Base-by-base conservation (phyloP, 176 grass and related monocot genomes). In the Eremochloa ophiuroides region DNA sequence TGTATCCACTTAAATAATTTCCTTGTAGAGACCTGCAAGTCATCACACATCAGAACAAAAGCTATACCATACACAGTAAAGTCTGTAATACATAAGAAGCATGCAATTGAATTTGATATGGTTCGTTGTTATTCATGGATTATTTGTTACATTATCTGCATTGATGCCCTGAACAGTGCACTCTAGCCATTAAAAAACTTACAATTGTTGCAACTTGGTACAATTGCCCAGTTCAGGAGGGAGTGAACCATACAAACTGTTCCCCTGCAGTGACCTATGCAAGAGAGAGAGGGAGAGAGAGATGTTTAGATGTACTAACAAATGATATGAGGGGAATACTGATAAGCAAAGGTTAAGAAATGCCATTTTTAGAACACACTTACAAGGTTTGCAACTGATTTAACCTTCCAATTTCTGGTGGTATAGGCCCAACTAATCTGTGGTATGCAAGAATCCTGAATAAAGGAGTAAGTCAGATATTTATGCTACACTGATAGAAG, bases 161-260 rank as follows among this genome's bases (percentile, higher is more conserved):
- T 43, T 38, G 20, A 72, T 80, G 6, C 10, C 7, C 23, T 79
- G 64, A 34, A 53, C 64, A 78, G 59, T 60, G 10, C 34, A 63
- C n/a, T 34, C 4, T 51, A 78, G 43, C 47, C 35, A 80, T 37
- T 27, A 38, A 42, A 77, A 67, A 64, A 90, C 91, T 91, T 88
- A 99, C 97, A 99, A 47, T 84, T 85, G 82, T 80, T 96, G 87
- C 77, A 99, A 80, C 71, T 89, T 60, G 27, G 89, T 92, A 88
- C 97, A 99, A 38, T 99, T 99, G 67, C 93, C 97, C 28, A 99
- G 64, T 75, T 93, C 97, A 71, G 91, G 97, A 55, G 97, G 97
- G 23, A 99, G 92, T 77, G 81, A 86, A 82, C 97, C 93, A 44
- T 96, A 99, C 84, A 99, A 87, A 67, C 97, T 99, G 77, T 99